Conservation (phyloP, 2,329 filamentous ascomycete species). For the Plenodomus lindquistii region DNA sequence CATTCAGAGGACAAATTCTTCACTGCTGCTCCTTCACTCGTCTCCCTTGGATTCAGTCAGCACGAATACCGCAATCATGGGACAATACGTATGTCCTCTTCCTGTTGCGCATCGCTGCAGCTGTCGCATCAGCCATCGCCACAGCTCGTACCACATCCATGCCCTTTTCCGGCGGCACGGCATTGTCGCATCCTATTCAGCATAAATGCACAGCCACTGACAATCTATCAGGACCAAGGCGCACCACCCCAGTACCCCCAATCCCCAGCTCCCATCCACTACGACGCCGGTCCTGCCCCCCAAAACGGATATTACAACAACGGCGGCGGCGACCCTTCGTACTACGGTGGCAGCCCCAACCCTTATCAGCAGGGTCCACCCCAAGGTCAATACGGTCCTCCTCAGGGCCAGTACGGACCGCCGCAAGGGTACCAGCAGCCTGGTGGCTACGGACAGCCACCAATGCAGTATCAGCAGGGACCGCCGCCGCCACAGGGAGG, state of each 20-base stretch:
- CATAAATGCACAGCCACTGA: no score
- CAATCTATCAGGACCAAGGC: constrained; percentile 29
- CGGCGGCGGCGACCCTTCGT: constrained; percentile 18
- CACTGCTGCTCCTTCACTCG: background rate
- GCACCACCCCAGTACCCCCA: constrained; percentile 42
- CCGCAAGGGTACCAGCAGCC: constrained; percentile 26
- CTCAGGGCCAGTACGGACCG: constrained; percentile 23
- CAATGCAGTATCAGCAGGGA: constrained; percentile 42
- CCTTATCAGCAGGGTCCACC: constrained; percentile 31
- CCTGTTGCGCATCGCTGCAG: background rate
- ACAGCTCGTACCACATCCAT: no score
- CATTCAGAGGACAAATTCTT: background rate
- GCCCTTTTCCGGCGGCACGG: no score
- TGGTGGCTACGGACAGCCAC: constrained; percentile 34
- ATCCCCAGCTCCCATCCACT: constrained; percentile 36
- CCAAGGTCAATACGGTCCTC: constrained; percentile 13
- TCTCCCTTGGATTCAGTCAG: background rate
- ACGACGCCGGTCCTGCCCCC: constrained; percentile 31
- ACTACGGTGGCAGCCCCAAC: constrained; percentile 26
- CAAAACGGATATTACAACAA: constrained; percentile 24
- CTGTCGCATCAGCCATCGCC: no score
- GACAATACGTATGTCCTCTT: background rate
- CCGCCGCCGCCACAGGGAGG: constrained; percentile 44
- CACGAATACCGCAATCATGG: background rate
- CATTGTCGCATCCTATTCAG: no score